A percentile compares a stretch with the other conserved stretches of the same genome.
Conservation (phyloP, 495 filamentous ascomycete genomes). For the Neurospora sp. region DNA sequence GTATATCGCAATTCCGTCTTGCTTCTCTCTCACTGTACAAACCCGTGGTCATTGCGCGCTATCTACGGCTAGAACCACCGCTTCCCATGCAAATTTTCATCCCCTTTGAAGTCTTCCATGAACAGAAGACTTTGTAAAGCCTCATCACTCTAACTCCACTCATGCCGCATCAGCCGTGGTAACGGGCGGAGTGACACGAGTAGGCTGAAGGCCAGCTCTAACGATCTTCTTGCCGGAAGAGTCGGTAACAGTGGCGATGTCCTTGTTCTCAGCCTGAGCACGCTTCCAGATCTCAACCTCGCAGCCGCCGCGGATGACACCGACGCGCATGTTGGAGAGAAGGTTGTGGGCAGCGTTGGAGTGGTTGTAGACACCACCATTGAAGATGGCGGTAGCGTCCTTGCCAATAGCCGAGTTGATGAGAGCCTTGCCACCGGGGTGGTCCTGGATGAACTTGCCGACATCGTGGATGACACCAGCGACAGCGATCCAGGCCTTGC, state of each 20-base stretch:
- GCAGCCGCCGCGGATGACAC: constrained; percentile 90
- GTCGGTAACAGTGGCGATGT: constrained; percentile 69
- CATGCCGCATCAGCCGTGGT: constrained; percentile 66
- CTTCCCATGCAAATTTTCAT: not conserved
- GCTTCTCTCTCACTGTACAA: not conserved
- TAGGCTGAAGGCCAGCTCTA: constrained; percentile 83
- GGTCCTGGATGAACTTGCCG: constrained; percentile 87
- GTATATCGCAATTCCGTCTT: not conserved
- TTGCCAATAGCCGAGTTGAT: constrained; percentile 91
- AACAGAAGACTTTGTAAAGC: not conserved
- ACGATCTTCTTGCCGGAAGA: constrained; percentile 72
- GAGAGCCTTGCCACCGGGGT: constrained; percentile 93
- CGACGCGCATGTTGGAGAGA: constrained; percentile 90
- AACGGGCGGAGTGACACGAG: constrained; percentile 66
- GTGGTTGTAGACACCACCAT: constrained; percentile 97
- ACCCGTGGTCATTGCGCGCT: not conserved
- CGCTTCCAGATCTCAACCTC: constrained; percentile 99
- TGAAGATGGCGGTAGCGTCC: constrained; percentile 98
- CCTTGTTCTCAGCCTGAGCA: constrained; percentile 81
- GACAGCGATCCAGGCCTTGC: constrained; percentile 76
- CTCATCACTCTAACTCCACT: not conserved
- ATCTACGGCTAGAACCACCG: not conserved
- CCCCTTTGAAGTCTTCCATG: not conserved
- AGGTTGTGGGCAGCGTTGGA: constrained; percentile 97
- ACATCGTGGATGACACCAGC: constrained; percentile 97